These are phyloP conservation scores for Arthrobotrys sphaeroides DNA, from an alignment of 2,329 filamentous ascomycete genomes.

Conservation along the genomic window DNA sequence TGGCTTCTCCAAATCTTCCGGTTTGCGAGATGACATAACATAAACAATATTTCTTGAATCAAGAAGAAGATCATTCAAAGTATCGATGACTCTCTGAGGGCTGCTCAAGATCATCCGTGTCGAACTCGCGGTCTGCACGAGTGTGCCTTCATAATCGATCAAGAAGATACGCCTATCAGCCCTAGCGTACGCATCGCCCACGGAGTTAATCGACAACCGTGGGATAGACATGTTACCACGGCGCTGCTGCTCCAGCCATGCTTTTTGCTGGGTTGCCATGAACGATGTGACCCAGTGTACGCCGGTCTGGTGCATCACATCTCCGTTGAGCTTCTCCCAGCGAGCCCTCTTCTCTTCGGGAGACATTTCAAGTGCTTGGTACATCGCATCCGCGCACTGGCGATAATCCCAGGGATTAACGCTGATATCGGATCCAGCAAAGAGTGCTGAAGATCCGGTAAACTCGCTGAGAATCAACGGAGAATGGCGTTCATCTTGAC, in stretches of 20 bases:
- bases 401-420: slow-evolving; percentile 97
- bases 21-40: slow-evolving; percentile 88
- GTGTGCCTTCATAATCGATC: slow-evolving; percentile 90
- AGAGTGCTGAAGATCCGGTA: slow-evolving; percentile 87
- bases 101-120: slow-evolving; percentile 85
- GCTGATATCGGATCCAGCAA: slow-evolving; percentile 79
- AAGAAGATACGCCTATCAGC: slow-evolving; percentile 81
- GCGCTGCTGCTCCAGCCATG: slow-evolving; percentile 83
- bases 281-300: slow-evolving; percentile 86
- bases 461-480: slow-evolving; percentile 94
- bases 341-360: slow-evolving; percentile 76
- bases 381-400: slow-evolving; percentile 85
- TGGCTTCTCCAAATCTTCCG: slow-evolving; percentile 85
- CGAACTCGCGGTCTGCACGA: slow-evolving; percentile 86
- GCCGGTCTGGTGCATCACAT: slow-evolving; percentile 83
- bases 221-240: slow-evolving; percentile 88
- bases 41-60: slow-evolving; percentile 88
- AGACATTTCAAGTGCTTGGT: slow-evolving; percentile 81
- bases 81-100: slow-evolving; percentile 83
- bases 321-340: slow-evolving; percentile 77
- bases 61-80: slow-evolving; percentile 80
- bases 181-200: slow-evolving; percentile 73
- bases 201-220: slow-evolving; percentile 74
- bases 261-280: slow-evolving; percentile 73
- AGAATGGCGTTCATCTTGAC: slow-evolving; percentile 90